A percentile compares a stretch with the other conserved stretches of the same genome.
Evolutionary conservation across 768 basidiomycete genomes (phyloP).

Genomic region (Tricholoma furcatifolium): DNA sequence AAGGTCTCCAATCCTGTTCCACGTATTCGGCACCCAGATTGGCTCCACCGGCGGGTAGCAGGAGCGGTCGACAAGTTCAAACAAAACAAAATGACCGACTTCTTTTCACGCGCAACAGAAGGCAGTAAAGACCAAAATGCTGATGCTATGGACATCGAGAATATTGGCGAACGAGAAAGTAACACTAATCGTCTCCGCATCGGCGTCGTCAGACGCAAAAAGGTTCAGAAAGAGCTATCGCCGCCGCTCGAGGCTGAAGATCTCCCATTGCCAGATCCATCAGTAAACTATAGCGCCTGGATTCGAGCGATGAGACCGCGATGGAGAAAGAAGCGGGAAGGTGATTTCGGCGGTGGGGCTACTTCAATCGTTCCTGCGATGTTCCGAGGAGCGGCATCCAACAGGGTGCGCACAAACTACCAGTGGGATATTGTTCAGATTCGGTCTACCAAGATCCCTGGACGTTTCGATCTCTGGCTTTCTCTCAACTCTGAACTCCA

Average conservation of each 20-base stretch:
- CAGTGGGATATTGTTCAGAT: constrained; percentile 96
- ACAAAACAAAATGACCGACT: constrained; percentile 96
- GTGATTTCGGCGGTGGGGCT: constrained; percentile 39
- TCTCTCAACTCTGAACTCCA: constrained; percentile 77
- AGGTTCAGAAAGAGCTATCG: constrained; percentile 34
- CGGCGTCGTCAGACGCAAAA: constrained; percentile 54
- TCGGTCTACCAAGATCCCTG: constrained; percentile 69
- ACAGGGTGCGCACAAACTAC: constrained; percentile 55
- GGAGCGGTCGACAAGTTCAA: constrained; percentile 94
- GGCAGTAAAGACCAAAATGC: constrained; percentile 30
- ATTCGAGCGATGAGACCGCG: constrained; percentile 70
- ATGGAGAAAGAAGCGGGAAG: constrained; percentile 67
- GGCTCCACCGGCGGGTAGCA: constrained; percentile 89
- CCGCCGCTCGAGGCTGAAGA: constrained; percentile 41
- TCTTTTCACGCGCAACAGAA: constrained; percentile 59
- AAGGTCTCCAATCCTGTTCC: constrained; percentile 96
- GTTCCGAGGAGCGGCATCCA: constrained; percentile 50
- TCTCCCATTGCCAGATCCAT: constrained; percentile 59
- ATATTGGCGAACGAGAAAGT: constrained; percentile 34
- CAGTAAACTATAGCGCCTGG: constrained; percentile 70
- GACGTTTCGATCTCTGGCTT: constrained; percentile 88
- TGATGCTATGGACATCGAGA: constrained; percentile 60
- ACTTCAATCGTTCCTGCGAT: constrained; percentile 62
- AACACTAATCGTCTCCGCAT: constrained; percentile 37
- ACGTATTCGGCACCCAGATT: constrained; percentile 94